Conservation (phyloP, 305 asterid genomes). For the Ruellia speciosa region DNA sequence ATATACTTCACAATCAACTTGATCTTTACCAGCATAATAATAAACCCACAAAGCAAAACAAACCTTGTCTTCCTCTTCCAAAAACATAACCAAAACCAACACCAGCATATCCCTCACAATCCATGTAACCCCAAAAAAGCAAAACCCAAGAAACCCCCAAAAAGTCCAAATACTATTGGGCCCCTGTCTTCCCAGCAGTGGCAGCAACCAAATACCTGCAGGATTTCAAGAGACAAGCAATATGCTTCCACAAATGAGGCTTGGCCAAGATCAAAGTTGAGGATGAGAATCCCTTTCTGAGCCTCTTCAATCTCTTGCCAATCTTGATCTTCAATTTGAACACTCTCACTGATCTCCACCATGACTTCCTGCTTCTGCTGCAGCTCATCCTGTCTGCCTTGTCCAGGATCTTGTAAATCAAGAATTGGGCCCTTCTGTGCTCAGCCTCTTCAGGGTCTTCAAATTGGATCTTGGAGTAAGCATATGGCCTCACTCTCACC, state of each 20-base stretch:
- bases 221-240: constrained; percentile 8
- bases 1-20: no score
- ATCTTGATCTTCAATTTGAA: constrained; percentile 41
- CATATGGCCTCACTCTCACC: constrained; percentile 21
- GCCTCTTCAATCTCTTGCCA: constrained; percentile 38
- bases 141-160: no score
- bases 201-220: constrained; percentile 22
- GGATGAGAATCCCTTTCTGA: constrained; percentile 32
- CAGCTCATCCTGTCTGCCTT: constrained; percentile 30
- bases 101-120: no score
- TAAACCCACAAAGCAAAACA: no score
- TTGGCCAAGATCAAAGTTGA: constrained; percentile 21
- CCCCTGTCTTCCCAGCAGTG: background rate
- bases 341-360: constrained; percentile 36
- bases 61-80: no score
- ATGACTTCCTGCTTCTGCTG: constrained; percentile 36
- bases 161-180: no score
- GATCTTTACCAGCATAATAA: no score
- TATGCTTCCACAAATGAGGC: constrained; percentile 26
- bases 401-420: constrained; percentile 46
- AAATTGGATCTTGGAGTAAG: constrained; percentile 34
- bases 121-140: no score
- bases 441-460: constrained; percentile 46
- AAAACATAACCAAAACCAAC: no score
- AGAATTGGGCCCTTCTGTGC: constrained; percentile 49